phyloP scores from a whole-genome alignment of 2,329 filamentous ascomycete species.

The Colletotrichum euphorbiae region DNA sequence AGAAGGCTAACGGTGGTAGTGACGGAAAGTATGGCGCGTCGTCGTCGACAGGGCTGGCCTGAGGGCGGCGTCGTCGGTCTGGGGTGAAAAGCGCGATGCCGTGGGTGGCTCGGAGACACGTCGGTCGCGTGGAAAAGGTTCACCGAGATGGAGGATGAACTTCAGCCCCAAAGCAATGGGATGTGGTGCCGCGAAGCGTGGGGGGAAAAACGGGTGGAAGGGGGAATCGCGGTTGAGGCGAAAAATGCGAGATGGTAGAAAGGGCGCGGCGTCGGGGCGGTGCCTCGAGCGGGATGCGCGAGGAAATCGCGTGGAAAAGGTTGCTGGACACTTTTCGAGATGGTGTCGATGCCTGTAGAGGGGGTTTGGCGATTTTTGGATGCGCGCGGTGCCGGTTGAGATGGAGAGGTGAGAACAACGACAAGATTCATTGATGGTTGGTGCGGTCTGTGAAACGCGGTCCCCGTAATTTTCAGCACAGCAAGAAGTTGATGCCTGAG shows the following conservation, averaged over 20 bases:
- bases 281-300: slow-evolving; percentile 56
- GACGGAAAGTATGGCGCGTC: slow-evolving; percentile 39
- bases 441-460: slow-evolving; percentile 53
- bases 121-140: slow-evolving; percentile 35
- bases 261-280: slow-evolving; percentile 55
- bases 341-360: slow-evolving; percentile 70
- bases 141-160: slow-evolving; percentile 39
- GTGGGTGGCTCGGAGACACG: slow-evolving; percentile 34
- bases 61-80: slow-evolving; percentile 26
- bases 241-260: slow-evolving; percentile 55
- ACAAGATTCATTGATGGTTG: slow-evolving; percentile 63
- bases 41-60: not conserved
- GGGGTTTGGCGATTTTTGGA: slow-evolving; percentile 70
- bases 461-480: slow-evolving; percentile 60
- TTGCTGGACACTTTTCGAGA: slow-evolving; percentile 65
- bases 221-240: slow-evolving; percentile 49
- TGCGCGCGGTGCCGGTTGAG: slow-evolving; percentile 67
- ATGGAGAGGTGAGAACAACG: slow-evolving; percentile 64
- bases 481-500: slow-evolving; percentile 44
- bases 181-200: slow-evolving; percentile 40
- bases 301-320: slow-evolving; percentile 67
- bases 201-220: slow-evolving; percentile 44
- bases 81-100: slow-evolving; percentile 27
- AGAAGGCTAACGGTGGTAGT: slow-evolving; percentile 34
- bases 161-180: slow-evolving; percentile 29